Conservation (phyloP, 2,329 filamentous ascomycete genomes). For the Cryphonectria nitschkei region DNA sequence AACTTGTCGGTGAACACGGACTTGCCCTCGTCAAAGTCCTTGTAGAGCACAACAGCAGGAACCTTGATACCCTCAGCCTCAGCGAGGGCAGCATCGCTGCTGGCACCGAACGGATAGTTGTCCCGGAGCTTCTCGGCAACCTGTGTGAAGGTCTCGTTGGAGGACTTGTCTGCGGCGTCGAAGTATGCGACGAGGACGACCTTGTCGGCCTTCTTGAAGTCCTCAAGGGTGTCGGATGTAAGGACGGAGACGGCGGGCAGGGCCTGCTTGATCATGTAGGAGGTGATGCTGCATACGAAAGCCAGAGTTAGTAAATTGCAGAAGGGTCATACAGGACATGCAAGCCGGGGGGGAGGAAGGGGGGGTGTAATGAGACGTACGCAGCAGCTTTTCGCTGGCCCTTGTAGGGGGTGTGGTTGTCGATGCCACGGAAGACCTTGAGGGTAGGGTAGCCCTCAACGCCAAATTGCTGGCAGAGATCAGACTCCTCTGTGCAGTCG, state of each 20-base stretch:
- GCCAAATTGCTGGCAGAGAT: conserved; percentile 86
- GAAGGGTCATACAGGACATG: neutral
- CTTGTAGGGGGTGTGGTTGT: conserved; percentile 80
- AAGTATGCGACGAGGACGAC: conserved; percentile 93
- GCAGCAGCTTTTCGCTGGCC: conserved; percentile 86
- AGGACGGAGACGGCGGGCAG: conserved; percentile 88
- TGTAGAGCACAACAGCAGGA: conserved; percentile 92
- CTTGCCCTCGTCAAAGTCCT: conserved; percentile 97
- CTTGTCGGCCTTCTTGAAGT: conserved; percentile 98
- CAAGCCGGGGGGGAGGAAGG: too few relatives aligned
- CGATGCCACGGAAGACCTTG: conserved; percentile 94
- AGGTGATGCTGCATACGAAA: conserved; percentile 56
- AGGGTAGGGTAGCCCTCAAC: conserved; percentile 98
- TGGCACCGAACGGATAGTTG: conserved; percentile 88
- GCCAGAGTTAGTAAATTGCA: conserved; percentile 10
- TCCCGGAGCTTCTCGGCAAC: conserved; percentile 80
- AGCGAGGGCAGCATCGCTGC: conserved; percentile 80
- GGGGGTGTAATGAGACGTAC: conserved; percentile 47
- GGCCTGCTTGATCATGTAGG: conserved; percentile 98
- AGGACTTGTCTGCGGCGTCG: conserved; percentile 76
- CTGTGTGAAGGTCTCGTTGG: conserved; percentile 80
- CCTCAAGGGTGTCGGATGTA: conserved; percentile 79
- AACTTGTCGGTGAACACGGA: conserved; percentile 80
- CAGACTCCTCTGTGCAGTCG: conserved; percentile 93
- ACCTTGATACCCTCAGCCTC: conserved; percentile 88